These are phyloP conservation scores for Purpureocillium lavendulum DNA, from an alignment of 2,329 filamentous ascomycete genomes.

Conservation along the genomic window DNA sequence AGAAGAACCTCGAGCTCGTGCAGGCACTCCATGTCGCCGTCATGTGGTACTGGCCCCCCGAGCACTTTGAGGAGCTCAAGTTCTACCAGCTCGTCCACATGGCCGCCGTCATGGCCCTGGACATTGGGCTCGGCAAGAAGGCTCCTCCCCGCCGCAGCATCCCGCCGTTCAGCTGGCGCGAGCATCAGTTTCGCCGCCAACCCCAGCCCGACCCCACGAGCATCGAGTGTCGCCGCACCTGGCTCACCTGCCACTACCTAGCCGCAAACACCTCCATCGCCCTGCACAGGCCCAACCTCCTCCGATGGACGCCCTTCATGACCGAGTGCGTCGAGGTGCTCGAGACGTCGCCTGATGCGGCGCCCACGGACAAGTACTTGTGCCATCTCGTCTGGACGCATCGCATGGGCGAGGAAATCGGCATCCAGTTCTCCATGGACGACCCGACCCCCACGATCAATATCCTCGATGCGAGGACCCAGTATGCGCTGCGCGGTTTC, in stretches of 20 bases:
- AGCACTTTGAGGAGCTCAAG: conserved; percentile 77
- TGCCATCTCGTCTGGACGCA: conserved; percentile 53
- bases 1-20: conserved; percentile 76
- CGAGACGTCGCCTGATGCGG: conserved; percentile 43
- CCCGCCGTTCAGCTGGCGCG: conserved; percentile 24
- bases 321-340: conserved; percentile 49
- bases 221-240: conserved; percentile 47
- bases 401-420: conserved; percentile 59
- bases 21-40: conserved; percentile 68
- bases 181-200: conserved; percentile 31
- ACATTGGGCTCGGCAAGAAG: conserved; percentile 62
- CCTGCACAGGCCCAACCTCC: conserved; percentile 50
- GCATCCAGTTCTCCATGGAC: conserved; percentile 57
- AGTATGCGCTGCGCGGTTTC: conserved; percentile 56
- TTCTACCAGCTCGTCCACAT: conserved; percentile 84
- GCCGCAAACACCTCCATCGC: conserved; percentile 53
- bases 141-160: conserved; percentile 10
- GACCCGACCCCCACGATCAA: conserved; percentile 47
- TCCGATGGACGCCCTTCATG: conserved; percentile 54
- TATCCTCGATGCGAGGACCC: conserved; percentile 54
- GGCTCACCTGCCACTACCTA: conserved; percentile 52
- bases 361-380: conserved; percentile 47
- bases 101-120: conserved; percentile 73
- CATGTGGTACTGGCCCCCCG: conserved; percentile 81
- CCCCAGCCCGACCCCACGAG: conserved; percentile 41